phyloP scores from a whole-genome alignment of 2,329 filamentous ascomycete genomes.

The Lomentospora prolificans region DNA sequence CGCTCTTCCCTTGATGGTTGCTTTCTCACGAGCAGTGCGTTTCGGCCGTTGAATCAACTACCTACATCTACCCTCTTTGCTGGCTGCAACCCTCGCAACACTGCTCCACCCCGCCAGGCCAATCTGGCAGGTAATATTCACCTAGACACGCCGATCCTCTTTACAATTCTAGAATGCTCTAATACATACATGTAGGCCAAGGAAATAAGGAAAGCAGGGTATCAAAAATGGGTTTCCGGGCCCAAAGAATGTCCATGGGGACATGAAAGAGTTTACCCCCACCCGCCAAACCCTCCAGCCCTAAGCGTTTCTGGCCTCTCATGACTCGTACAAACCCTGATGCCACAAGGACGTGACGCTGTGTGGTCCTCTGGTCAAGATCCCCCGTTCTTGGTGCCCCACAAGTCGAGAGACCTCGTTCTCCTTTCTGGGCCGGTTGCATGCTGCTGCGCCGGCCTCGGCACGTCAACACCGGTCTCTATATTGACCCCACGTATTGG shows the following conservation, averaged over 20 bases:
- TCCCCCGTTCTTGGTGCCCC: slow-evolving; percentile 2
- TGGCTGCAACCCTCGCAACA: not conserved
- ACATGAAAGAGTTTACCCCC: not conserved
- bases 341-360: not conserved
- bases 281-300: not conserved
- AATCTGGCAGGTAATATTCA: not conserved
- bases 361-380: not conserved
- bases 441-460: not conserved
- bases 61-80: not conserved
- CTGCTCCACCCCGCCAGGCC: not conserved
- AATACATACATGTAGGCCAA: not conserved
- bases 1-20: not conserved
- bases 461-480: not conserved
- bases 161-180: not conserved
- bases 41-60: not conserved
- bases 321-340: not conserved
- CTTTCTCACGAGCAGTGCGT: not conserved
- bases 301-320: not conserved
- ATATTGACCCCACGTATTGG: not conserved
- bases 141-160: not conserved
- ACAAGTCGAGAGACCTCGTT: slow-evolving; percentile 11
- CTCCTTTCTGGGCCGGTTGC: not conserved
- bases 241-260: not conserved
- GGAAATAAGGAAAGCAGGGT: not conserved
- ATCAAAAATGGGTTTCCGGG: not conserved